Base-by-base conservation (phyloP, 306 rosid species). In the Rosa chinensis region DNA sequence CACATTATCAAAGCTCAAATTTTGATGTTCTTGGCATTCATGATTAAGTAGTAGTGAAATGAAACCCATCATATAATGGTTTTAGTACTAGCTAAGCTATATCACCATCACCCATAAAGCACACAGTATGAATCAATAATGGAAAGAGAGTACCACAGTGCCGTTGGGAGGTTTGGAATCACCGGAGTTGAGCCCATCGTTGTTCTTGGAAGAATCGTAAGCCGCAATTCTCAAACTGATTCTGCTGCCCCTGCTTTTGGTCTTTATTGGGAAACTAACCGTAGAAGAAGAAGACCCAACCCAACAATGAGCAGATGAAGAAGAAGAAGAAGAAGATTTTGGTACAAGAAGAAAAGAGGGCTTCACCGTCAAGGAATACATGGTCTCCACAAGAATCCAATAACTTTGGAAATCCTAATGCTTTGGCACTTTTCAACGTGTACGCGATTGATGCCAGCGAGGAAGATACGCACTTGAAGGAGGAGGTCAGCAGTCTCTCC, bases 161-260 rank as follows among this genome's bases (percentile, higher is more conserved):
- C 87, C 87, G 48, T 84, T 88, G 21, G 88, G 82, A 13, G 81
- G 91, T 58, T 88, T 86, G 73, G 92, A 75, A 68, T 89, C 90
- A 49, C 76, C 83, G 17, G 84, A 18, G 48, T 77, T 85, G 59
- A 85, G 59, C 39, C 40, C 48, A 28, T 71, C 82, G 75, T 83
- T 5, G 68, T 62, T 66, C 79, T 84, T 82, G 50, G 89, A 84
- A 78, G 88, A 78, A 62, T 84, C 86, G 47, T 84, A 82, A 58
- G 87, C 92, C 28, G 78, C 81, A 25, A 86, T 39, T 78, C 77
- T 85, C 61, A 86, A 58, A 42, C 78, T 49, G n/a, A 66, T 21
- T 32, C 83, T 70, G n/a, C 83, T 71, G 25, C 70, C 86, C 21
- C 58, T 77, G 23, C 40, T 66, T 66, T 35, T 81, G 50, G 84